phyloP scores from a whole-genome alignment of 2,329 filamentous ascomycete genomes.

The Orbilia quercus region DNA sequence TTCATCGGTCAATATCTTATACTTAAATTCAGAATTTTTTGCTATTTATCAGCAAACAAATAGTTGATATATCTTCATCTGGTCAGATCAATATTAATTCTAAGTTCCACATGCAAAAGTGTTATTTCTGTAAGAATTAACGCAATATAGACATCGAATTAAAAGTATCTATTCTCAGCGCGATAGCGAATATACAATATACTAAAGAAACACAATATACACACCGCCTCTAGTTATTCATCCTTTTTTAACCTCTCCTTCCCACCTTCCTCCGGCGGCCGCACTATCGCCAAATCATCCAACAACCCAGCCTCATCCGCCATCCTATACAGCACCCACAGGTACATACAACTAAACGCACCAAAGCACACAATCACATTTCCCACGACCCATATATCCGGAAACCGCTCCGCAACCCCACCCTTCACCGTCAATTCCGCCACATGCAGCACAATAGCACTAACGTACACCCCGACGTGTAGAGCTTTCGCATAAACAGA shows the following conservation, averaged over 20 bases:
- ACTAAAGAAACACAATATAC: neutral
- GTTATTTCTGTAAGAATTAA: too few species aligned
- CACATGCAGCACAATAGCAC: slow-evolving; percentile 84
- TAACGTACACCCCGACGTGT: slow-evolving; percentile 79
- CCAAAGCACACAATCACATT: slow-evolving; percentile 88
- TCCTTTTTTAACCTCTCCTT: slow-evolving; percentile 52
- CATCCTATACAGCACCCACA: slow-evolving; percentile 85
- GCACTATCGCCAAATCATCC: slow-evolving; percentile 21
- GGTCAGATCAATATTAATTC: too few species aligned
- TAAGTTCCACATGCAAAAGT: too few species aligned
- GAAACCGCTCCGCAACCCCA: slow-evolving; percentile 77
- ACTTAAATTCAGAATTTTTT: neutral
- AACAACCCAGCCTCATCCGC: slow-evolving; percentile 59
- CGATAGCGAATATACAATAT: too few species aligned
- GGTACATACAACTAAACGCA: slow-evolving; percentile 86
- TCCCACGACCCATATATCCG: slow-evolving; percentile 91
- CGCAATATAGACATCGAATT: too few species aligned
- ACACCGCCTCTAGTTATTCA: slow-evolving; percentile 31
- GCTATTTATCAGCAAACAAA: slow-evolving; percentile 14
- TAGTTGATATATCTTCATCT: slow-evolving; percentile 11
- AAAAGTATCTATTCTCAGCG: too few species aligned
- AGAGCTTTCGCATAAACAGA: slow-evolving; percentile 74
- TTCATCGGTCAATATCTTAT: neutral
- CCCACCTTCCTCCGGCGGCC: slow-evolving; percentile 24
- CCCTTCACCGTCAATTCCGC: slow-evolving; percentile 72